Evolutionary conservation across 306 rosid genomes (phyloP).

Genomic region (Malus sieversii): DNA sequence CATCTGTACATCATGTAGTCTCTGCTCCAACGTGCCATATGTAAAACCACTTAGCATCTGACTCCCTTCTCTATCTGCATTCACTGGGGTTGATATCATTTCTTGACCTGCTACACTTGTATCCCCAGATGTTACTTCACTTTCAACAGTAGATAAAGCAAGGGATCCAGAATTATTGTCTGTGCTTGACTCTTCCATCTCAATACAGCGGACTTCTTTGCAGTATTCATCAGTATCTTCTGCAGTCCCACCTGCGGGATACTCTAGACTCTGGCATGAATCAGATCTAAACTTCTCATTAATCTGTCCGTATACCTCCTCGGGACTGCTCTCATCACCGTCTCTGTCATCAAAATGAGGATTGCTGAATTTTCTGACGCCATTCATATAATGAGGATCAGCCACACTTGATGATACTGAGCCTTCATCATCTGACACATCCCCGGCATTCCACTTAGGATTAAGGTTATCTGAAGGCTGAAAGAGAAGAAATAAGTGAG

Average conservation of each 20-base stretch:
- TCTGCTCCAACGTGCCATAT: conserved; percentile 30
- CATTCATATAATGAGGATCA: conserved; percentile 33
- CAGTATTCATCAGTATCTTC: conserved; percentile 60
- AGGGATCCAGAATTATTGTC: conserved; percentile 30
- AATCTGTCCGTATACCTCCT: conserved; percentile 8
- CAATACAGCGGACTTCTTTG: conserved; percentile 88
- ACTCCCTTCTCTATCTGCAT: conserved; percentile 38
- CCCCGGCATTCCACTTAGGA: conserved; percentile 37
- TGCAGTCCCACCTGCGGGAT: conserved; percentile 16
- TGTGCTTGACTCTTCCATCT: conserved; percentile 51
- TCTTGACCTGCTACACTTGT: conserved; percentile 37
- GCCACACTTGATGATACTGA: conserved; percentile 57
- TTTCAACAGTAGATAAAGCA: conserved; percentile 25
- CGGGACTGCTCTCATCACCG: conserved; percentile 30
- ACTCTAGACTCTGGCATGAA: conserved; percentile 22
- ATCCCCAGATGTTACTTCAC: conserved; percentile 33
- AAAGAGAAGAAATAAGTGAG: conserved; percentile 11
- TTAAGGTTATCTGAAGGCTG: conserved; percentile 29
- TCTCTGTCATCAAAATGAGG: conserved; percentile 52
- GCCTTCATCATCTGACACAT: conserved; percentile 63
- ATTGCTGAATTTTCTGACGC: conserved; percentile 46
- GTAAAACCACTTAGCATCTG: conserved; percentile 36
- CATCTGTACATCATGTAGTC: conserved; percentile 27
- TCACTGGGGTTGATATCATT: conserved; percentile 32
- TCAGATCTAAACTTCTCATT: conserved; percentile 8